phyloP scores from a whole-genome alignment of 371 early-diverging fungal genomes.

The Thermomucor indicae-seudaticae region DNA sequence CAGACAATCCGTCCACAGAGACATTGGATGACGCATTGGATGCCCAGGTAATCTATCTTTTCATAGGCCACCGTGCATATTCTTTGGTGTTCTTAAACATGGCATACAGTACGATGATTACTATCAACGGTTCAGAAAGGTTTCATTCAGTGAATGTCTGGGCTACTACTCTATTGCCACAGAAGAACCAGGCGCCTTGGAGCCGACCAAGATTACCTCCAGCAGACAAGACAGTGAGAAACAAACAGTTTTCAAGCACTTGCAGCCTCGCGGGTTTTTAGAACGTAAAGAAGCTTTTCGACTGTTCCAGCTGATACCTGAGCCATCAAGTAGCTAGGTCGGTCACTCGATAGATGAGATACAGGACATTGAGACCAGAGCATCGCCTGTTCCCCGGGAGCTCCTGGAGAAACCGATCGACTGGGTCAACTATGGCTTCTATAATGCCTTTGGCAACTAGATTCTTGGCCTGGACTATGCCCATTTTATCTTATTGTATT shows the following conservation, averaged over 20 bases:
- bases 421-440: slow-evolving; percentile 5
- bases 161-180: slow-evolving; percentile 11
- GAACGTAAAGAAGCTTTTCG: too few species aligned
- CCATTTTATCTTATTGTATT: too few species aligned
- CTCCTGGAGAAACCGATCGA: neutral
- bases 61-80: too few species aligned
- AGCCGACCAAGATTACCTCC: neutral
- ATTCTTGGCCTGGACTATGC: too few species aligned
- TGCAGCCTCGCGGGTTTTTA: too few species aligned
- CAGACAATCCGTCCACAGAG: slow-evolving; percentile 17
- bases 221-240: neutral
- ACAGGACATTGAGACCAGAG: too few species aligned
- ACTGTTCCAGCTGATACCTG: too few species aligned
- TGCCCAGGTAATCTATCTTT: slow-evolving; percentile 12
- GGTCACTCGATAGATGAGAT: too few species aligned
- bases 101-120: slow-evolving; percentile 14
- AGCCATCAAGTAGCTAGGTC: too few species aligned
- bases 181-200: neutral
- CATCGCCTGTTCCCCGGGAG: neutral
- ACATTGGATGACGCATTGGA: slow-evolving; percentile 28
- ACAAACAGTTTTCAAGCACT: too few species aligned
- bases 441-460: slow-evolving; percentile 4
- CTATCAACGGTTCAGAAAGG: slow-evolving; percentile 24
- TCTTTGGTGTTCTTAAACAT: neutral
- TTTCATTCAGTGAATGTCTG: slow-evolving; percentile 27